Percentiles rank a stretch among this genome's conserved stretches.
phyloP scores from a whole-genome alignment of 352 stramenopile species.

The Pythium diclinum region DNA sequence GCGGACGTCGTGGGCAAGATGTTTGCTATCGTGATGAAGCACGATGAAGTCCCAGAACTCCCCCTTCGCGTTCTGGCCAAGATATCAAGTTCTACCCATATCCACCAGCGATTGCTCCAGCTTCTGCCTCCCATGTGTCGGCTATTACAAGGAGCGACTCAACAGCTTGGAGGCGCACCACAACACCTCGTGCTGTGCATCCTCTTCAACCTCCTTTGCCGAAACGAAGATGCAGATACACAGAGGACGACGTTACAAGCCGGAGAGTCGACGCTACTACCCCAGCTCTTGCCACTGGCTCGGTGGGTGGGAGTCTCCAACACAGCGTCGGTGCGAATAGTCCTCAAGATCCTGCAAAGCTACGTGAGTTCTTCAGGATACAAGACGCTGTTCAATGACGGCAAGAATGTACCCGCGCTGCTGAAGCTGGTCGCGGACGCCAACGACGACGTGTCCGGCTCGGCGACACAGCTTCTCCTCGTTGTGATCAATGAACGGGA shows the following conservation, averaged over 20 bases:
- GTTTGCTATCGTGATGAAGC: constrained; percentile 40
- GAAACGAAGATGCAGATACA: constrained; percentile 12
- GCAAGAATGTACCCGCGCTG: constrained; percentile 46
- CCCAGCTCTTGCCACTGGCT: constrained; percentile 50
- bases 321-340: constrained; percentile 33
- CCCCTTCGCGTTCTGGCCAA: constrained; percentile 48
- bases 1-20: constrained; percentile 44
- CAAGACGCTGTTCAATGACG: constrained; percentile 48
- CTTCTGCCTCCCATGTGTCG: constrained; percentile 32
- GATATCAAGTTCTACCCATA: constrained; percentile 35
- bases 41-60: constrained; percentile 33
- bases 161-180: constrained; percentile 10
- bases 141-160: constrained; percentile 13
- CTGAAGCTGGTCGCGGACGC: constrained; percentile 37
- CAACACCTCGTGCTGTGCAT: constrained; percentile 47
- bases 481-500: constrained; percentile 39
- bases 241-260: constrained; percentile 13
- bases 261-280: constrained; percentile 38
- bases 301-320: constrained; percentile 46
- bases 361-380: constrained; percentile 34
- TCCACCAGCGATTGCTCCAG: constrained; percentile 37
- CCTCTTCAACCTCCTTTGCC: constrained; percentile 64
- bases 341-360: constrained; percentile 52
- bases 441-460: constrained; percentile 39
- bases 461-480: constrained; percentile 46